A percentile compares a stretch with the other conserved stretches of the same genome.
These are phyloP conservation scores for Wallacemonas sp. DNA, from an alignment of 208 protist genomes.

Conservation along the genomic window DNA sequence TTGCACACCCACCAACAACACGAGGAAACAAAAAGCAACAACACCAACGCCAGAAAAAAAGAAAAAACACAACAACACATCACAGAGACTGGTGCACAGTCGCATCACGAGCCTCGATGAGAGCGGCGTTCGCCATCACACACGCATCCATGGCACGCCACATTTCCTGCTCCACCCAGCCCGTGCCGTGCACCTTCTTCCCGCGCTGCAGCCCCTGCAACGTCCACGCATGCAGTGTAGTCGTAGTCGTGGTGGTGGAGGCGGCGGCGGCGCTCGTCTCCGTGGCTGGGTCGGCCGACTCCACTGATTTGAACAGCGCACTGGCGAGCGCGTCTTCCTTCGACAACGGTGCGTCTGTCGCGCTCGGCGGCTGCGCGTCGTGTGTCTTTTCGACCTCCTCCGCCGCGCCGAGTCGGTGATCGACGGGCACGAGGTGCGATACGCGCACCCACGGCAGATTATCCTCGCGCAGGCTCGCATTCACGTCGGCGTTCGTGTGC, in stretches of 20 bases:
- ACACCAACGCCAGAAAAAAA: background rate
- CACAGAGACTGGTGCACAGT: background rate
- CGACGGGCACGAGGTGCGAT: background rate
- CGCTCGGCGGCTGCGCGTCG: too few relatives aligned
- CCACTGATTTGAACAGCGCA: background rate
- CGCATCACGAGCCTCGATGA: background rate
- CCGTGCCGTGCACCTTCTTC: background rate
- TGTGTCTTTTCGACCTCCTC: too few relatives aligned
- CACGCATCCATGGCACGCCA: conserved; percentile 20
- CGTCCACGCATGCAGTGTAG: conserved; percentile 2
- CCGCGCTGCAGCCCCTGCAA: background rate
- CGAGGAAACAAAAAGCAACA: background rate
- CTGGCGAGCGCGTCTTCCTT: background rate
- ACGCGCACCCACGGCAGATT: conserved; percentile 6
- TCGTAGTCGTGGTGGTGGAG: too few relatives aligned
- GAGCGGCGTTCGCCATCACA: background rate
- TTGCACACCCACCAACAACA: background rate
- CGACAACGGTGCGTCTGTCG: too few relatives aligned
- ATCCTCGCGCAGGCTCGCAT: background rate
- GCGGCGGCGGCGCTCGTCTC: background rate
- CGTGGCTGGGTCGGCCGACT: too few relatives aligned
- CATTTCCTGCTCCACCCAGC: conserved; percentile 20
- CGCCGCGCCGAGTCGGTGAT: too few relatives aligned
- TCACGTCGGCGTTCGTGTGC: too few relatives aligned
- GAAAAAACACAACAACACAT: background rate